These are phyloP conservation scores for Raphanus sativus DNA, from an alignment of 345 rosid genomes.

Conservation along the genomic window DNA sequence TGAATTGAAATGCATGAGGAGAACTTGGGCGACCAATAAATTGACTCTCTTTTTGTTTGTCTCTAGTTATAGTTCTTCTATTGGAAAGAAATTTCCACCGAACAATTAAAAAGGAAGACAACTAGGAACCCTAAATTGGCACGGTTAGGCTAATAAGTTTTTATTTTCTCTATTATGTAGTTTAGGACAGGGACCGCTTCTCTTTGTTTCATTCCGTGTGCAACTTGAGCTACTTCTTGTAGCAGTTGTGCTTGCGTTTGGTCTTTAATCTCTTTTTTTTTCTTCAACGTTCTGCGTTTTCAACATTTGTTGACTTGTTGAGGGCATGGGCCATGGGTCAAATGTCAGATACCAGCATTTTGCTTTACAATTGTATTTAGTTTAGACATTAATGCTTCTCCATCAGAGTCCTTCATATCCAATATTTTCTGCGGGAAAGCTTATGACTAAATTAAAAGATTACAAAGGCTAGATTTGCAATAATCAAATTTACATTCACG, in stretches of 20 bases:
- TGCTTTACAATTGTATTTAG: neutral
- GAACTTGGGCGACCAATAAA: slow-evolving; percentile 30
- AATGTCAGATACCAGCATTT: neutral
- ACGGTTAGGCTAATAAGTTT: slow-evolving; percentile 22
- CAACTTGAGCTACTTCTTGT: slow-evolving; percentile 31
- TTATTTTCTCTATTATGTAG: neutral
- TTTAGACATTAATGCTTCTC: neutral
- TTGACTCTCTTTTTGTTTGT: slow-evolving; percentile 23
- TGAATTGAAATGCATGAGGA: slow-evolving; percentile 11
- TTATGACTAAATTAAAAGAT: neutral
- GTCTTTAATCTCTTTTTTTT: neutral
- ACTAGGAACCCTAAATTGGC: slow-evolving; percentile 40
- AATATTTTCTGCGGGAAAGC: neutral
- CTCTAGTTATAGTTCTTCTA: neutral
- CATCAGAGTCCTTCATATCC: no score
- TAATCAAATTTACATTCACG: neutral
- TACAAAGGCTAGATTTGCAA: neutral
- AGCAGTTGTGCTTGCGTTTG: neutral
- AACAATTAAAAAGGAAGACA: neutral
- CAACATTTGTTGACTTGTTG: neutral
- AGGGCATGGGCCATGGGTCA: neutral
- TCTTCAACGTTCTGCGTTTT: slow-evolving; percentile 12
- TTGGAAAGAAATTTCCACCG: neutral
- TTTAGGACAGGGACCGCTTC: slow-evolving; percentile 5
- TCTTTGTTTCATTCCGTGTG: slow-evolving; percentile 30